phyloP scores from a whole-genome alignment of 805 yeast species.

The Hanseniaspora lindneri region DNA sequence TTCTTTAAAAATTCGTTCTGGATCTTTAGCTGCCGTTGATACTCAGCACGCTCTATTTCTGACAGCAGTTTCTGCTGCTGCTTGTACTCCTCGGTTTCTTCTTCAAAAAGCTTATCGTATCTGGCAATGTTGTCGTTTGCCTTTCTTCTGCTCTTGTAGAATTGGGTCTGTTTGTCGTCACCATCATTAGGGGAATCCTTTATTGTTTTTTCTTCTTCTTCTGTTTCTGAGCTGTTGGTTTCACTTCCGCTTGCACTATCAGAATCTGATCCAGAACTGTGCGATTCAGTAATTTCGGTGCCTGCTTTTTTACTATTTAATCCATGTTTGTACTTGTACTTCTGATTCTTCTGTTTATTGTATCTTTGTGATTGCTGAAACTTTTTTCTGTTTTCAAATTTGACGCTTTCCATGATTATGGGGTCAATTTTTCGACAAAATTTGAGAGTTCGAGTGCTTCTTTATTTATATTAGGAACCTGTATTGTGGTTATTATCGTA shows the following conservation, averaged over 20 bases:
- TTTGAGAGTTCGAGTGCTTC: too few species aligned
- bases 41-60: slow-evolving; percentile 1
- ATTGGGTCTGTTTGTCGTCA: too few species aligned
- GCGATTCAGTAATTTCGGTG: not conserved
- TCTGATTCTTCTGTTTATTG: slow-evolving; percentile 4
- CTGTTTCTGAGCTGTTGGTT: not conserved
- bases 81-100: slow-evolving; percentile 15
- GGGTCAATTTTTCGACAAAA: too few species aligned
- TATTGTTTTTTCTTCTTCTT: not conserved
- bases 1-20: slow-evolving; percentile 6
- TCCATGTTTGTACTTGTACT: slow-evolving; percentile 7
- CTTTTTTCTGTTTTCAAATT: slow-evolving; percentile 10
- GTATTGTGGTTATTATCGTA: too few species aligned
- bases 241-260: not conserved
- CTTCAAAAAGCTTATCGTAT: slow-evolving; percentile 10
- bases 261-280: not conserved
- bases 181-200: too few species aligned
- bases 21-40: not conserved
- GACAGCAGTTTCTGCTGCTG: slow-evolving; percentile 6
- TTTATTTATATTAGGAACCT: too few species aligned
- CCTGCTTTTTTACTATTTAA: too few species aligned
- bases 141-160: not conserved
- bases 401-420: slow-evolving; percentile 9
- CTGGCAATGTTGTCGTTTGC: slow-evolving; percentile 4
- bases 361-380: slow-evolving; percentile 7